Evolutionary conservation across 1,139 yeast species (phyloP), one percentile per base, ranked within the genome.

Genomic region (Diutina sp.): DNA sequence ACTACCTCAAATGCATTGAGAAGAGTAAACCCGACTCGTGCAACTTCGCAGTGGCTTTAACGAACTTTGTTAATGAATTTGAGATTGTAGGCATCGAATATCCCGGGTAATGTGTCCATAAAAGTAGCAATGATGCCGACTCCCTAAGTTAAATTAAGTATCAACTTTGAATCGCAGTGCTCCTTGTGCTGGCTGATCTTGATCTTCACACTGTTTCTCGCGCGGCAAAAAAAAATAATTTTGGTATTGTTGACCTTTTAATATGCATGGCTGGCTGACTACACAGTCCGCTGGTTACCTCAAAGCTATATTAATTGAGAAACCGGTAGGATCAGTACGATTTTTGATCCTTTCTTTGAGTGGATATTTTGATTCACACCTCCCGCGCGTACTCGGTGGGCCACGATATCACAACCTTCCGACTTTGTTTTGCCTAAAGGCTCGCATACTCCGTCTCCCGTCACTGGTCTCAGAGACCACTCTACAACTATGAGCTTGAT

Each of bases 241-340:
- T 46, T 14, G n/a, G 35, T 30, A 14, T 47, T 47, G 51, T 47
- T 47, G 51, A 47, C 38, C 30, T 21, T 18, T 21, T 35, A 35
- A n/a, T 30, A 25, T 46, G 51, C 38, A 47, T 47, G 51, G 51
- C 51, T 47, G 51, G 51, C 51, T 47, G 16, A 47, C 14, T 47
- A 47, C 18, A 47, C 51, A 47, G 6, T 47, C 28, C 51, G 51
- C 51, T 47, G 51, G 51, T 47, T 47, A 21, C 51, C 29, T n/a
- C 38, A 16, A 5, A 30, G 18, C 32, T 47, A 47, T 47, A 47
- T 47, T 47, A 47, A 47, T 35, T 35, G 41, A 35, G 14, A 35
- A 35, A n/a, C 41, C 41, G 41, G 41, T 35, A 11, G 41, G 41
- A 35, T 35, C 41, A 35, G n/a, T 35, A 35, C 41, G 14, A 35